Percentiles rank a stretch among this genome's conserved stretches.
Evolutionary conservation across 2,329 filamentous ascomycete species (phyloP).

Genomic region (Tolypocladium endophyticum): DNA sequence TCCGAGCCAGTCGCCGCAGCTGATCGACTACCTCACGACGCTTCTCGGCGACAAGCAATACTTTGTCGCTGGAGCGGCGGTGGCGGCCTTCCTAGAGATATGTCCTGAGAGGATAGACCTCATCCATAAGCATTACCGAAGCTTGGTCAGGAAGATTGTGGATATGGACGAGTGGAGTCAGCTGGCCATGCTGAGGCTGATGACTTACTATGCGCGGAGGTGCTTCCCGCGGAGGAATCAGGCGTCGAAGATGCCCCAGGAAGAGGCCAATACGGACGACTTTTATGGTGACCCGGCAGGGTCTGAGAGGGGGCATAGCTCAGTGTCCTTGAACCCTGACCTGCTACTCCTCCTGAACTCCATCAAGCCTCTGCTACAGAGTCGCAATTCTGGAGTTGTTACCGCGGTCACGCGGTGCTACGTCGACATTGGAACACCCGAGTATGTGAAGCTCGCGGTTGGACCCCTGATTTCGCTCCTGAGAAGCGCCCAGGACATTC

Average conservation of each 20-base stretch:
- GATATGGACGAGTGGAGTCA: conserved; percentile 99
- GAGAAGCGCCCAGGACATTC: conserved; percentile 74
- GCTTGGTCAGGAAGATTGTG: conserved; percentile 77
- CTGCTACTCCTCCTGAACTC: conserved; percentile 69
- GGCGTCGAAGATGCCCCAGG: conserved; percentile 33
- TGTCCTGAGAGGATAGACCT: conserved; percentile 82
- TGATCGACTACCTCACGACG: conserved; percentile 69
- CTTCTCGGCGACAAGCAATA: conserved; percentile 88
- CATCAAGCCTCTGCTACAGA: conserved; percentile 78
- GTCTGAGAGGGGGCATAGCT: conserved; percentile 31
- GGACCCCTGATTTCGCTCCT: conserved; percentile 81
- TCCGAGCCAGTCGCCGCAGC: conserved; percentile 70
- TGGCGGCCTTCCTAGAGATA: conserved; percentile 78
- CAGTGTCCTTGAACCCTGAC: conserved; percentile 63
- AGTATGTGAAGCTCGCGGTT: conserved; percentile 64
- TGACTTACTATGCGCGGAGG: conserved; percentile 74
- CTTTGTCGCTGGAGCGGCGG: conserved; percentile 89
- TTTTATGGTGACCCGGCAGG: conserved; percentile 66
- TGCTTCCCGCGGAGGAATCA: conserved; percentile 71
- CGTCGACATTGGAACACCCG: conserved; percentile 68
- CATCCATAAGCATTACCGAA: conserved; percentile 81
- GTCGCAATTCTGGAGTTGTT: conserved; percentile 86
- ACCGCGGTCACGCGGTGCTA: conserved; percentile 80
- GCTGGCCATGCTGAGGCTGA: conserved; percentile 67
- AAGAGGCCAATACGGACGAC: conserved; percentile 42